Conservation (phyloP, 2,329 filamentous ascomycete species). For the Colletotrichum destructivum region DNA sequence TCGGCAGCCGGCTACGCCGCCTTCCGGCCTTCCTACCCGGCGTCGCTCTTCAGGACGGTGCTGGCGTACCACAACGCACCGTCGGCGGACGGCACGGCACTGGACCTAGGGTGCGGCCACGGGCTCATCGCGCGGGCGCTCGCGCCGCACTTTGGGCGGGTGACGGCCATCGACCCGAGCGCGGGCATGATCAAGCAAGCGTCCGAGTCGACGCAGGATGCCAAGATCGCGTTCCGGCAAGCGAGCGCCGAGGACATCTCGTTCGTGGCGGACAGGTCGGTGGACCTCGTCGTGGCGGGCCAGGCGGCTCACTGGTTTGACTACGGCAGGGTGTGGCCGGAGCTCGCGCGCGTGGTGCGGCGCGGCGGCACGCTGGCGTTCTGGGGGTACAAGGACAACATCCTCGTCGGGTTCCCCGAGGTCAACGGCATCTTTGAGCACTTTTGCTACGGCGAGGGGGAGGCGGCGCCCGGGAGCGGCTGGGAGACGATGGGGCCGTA, state of each 20-base stretch:
- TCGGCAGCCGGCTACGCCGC: constrained; percentile 71
- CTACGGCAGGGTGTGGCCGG: constrained; percentile 67
- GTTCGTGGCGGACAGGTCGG: constrained; percentile 62
- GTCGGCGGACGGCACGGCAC: constrained; percentile 50
- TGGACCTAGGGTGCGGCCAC: constrained; percentile 77
- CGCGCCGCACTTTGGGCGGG: constrained; percentile 64
- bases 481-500: constrained; percentile 68
- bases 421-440: constrained; percentile 68
- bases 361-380: constrained; percentile 73
- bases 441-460: constrained; percentile 68
- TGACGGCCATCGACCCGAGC: constrained; percentile 71
- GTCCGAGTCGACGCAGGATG: constrained; percentile 54
- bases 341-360: constrained; percentile 68
- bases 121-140: constrained; percentile 70
- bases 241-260: constrained; percentile 68
- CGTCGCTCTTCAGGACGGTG: constrained; percentile 67
- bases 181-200: constrained; percentile 70
- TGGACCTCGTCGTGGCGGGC: constrained; percentile 67
- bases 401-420: constrained; percentile 67
- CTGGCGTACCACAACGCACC: constrained; percentile 66
- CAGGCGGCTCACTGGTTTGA: constrained; percentile 80
- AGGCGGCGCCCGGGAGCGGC: constrained; percentile 60
- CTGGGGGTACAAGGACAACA: constrained; percentile 77
- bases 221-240: constrained; percentile 65
- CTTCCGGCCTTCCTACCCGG: constrained; percentile 72